Base-by-base conservation (phyloP, 768 basidiomycete species). In the Astraeus odoratus region DNA sequence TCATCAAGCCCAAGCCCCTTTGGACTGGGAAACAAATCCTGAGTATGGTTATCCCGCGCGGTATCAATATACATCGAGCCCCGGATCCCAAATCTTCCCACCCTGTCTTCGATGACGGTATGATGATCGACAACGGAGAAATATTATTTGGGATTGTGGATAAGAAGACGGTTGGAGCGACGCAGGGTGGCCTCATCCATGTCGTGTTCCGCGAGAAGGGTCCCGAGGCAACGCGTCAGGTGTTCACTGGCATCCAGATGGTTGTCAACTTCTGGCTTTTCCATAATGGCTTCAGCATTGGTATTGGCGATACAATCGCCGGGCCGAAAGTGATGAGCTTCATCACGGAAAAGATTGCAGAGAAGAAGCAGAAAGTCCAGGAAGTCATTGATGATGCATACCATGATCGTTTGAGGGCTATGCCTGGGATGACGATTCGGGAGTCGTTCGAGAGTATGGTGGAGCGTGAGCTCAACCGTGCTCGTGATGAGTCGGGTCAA, bases 1-100 rank as follows among this genome's bases (percentile, higher is more conserved):
- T 98, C 58, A 71, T 98, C 65, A 96, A 95, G 62, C 96, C 96
- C 1, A 96, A 94, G 59, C 92, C 94, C 3, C 73, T 97, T 15
- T 99, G 96, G 96, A 89, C 92, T 0, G 96, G 96, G 33, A 99
- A 99, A 64, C 96, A 99, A 67, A 82, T 98, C 25, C 72, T 98
- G 35, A 87, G 86, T 55, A 75, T 98, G 75, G 77, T 81, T 42
- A 90, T 98, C 42, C 96, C 96, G 15, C 83, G 86, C 5, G 96
- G 96, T 39, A 93, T 98, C 72, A 98, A 98, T 67, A 89, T 92
- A 47, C 73, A 78, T 50, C 86, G 91, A 19, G 75, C 80, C 5
- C 78, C 91, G 2, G 88, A 90, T 41, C 82, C 85, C 0, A 83
- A 84, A 52, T 82, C 81, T 1, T 75, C 78, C 0, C 84, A 83